Conservation (phyloP, 768 basidiomycete species). For the Rhizopogon salebrosus region DNA sequence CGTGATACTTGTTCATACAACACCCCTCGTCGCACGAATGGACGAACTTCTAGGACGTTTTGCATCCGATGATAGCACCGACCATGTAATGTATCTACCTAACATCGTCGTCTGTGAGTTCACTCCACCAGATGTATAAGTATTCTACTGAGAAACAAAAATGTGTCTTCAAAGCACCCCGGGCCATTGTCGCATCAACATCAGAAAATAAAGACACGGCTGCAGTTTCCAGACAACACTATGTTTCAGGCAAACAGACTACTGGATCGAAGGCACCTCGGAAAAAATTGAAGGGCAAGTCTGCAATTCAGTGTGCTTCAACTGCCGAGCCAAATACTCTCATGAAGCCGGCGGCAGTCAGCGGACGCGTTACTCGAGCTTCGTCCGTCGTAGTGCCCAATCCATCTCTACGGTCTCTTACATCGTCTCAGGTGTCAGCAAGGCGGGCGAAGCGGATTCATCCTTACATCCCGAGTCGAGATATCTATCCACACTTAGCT, state of each 20-base stretch:
- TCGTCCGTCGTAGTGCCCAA: background rate
- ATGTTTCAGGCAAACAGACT: background rate
- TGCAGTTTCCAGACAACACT: background rate
- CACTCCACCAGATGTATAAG: background rate
- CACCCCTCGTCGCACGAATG: background rate
- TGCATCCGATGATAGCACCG: background rate
- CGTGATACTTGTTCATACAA: background rate
- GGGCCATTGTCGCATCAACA: background rate
- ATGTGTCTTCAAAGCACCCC: background rate
- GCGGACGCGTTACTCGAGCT: background rate
- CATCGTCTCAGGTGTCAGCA: constrained; percentile 14
- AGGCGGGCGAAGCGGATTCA: constrained; percentile 16
- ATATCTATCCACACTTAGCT: constrained; percentile 26
- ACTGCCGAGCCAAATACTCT: background rate
- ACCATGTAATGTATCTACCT: background rate
- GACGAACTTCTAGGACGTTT: background rate
- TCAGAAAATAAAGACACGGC: background rate
- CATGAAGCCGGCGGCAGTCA: background rate
- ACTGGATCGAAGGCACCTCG: background rate
- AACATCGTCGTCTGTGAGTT: background rate
- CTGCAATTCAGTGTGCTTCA: background rate
- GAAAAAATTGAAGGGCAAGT: background rate
- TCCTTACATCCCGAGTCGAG: constrained; percentile 12
- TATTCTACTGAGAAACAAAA: background rate
- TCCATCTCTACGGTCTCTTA: background rate